Percentiles rank a stretch among this genome's conserved stretches.
phyloP scores from a whole-genome alignment of 2,329 filamentous ascomycete genomes.

The Didymella segeticola region DNA sequence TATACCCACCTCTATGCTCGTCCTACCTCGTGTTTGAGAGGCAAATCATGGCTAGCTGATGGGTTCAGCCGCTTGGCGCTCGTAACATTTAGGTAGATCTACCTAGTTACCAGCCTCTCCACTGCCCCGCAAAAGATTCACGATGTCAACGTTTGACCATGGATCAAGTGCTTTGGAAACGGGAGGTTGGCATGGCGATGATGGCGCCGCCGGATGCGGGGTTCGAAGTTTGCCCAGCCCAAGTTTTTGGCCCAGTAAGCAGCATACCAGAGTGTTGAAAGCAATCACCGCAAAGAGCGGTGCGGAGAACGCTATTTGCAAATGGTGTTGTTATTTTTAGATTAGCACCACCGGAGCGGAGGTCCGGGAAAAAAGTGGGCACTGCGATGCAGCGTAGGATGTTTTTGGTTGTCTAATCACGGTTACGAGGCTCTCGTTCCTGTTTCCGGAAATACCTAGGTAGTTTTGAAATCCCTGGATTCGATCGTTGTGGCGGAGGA shows the following conservation, averaged over 20 bases:
- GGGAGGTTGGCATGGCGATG: conserved; percentile 6
- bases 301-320: background rate
- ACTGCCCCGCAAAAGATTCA: background rate
- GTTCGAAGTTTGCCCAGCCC: background rate
- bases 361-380: conserved; percentile 3
- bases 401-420: too few relatives aligned
- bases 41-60: conserved; percentile 5
- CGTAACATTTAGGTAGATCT: background rate
- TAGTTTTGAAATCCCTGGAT: too few relatives aligned
- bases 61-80: conserved; percentile 6
- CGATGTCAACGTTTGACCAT: background rate
- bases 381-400: conserved; percentile 2
- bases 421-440: background rate
- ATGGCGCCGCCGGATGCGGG: background rate
- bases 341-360: too few relatives aligned
- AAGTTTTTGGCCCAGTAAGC: background rate
- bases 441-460: background rate
- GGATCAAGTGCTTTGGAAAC: background rate
- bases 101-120: conserved; percentile 6
- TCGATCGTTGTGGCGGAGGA: too few relatives aligned
- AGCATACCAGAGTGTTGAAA: background rate
- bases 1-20: conserved; percentile 5
- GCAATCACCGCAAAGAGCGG: background rate
- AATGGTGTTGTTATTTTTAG: conserved; percentile 1
- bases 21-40: background rate